phyloP scores from a whole-genome alignment of 768 basidiomycete species.

The Hebeloma cylindrosporum region DNA sequence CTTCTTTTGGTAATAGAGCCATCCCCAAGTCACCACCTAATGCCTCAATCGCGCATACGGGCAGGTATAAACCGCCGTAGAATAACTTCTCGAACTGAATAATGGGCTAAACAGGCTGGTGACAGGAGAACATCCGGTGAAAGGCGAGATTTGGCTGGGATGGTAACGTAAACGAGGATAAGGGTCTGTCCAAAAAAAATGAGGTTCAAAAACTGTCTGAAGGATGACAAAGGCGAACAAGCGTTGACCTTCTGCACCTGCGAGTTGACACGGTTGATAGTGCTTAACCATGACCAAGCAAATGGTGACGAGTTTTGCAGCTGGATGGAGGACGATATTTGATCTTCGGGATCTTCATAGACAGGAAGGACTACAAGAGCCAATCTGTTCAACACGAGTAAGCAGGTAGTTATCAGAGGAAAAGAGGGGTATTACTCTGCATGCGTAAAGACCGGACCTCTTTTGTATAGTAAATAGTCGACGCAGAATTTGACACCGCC shows the following conservation, averaged over 20 bases:
- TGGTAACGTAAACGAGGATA: slow-evolving; percentile 87
- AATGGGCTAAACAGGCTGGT: slow-evolving; percentile 74
- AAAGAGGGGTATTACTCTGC: slow-evolving; percentile 64
- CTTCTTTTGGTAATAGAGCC: no score
- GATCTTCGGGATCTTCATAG: slow-evolving; percentile 82
- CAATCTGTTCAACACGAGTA: slow-evolving; percentile 53
- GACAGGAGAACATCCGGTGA: slow-evolving; percentile 53
- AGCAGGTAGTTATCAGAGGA: slow-evolving; percentile 4
- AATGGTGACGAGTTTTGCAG: slow-evolving; percentile 71
- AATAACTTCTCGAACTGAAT: slow-evolving; percentile 82
- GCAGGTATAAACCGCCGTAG: slow-evolving; percentile 87
- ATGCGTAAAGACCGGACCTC: slow-evolving; percentile 92
- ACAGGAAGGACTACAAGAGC: slow-evolving; percentile 88
- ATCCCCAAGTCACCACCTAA: neutral
- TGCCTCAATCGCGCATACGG: slow-evolving; percentile 76
- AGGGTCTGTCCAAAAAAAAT: slow-evolving; percentile 67
- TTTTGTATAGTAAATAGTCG: slow-evolving; percentile 91
- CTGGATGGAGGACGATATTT: slow-evolving; percentile 58
- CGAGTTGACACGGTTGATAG: slow-evolving; percentile 93
- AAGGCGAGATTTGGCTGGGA: slow-evolving; percentile 70
- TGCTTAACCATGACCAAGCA: slow-evolving; percentile 95
- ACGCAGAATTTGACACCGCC: slow-evolving; percentile 97
- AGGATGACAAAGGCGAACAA: neutral
- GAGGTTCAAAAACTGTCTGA: neutral
- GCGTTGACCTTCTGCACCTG: slow-evolving; percentile 93